Evolutionary conservation across 129 eudicot genomes (phyloP).

Genomic region (Pseudognaphalium luteoalbum): DNA sequence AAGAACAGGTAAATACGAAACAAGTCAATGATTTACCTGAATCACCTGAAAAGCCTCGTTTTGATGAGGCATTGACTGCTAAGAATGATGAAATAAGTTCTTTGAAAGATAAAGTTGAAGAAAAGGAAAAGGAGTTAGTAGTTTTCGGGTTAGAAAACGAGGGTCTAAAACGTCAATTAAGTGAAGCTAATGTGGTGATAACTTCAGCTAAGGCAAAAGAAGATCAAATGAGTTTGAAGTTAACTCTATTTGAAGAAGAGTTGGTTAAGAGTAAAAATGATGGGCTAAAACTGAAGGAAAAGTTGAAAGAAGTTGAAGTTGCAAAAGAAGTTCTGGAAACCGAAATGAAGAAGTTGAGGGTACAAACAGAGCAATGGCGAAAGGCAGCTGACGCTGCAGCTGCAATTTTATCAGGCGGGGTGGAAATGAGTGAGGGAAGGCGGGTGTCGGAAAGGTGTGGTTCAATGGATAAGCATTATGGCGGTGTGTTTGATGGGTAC

Average conservation of each 20-base stretch:
- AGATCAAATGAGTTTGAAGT: constrained; percentile 39
- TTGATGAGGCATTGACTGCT: constrained; percentile 34
- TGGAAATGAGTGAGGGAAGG: constrained; percentile 50
- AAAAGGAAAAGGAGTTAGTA: constrained; percentile 45
- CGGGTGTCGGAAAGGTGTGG: constrained; percentile 73
- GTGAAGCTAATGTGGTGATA: constrained; percentile 45
- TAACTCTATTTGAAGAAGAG: constrained; percentile 43
- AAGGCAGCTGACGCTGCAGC: constrained; percentile 99
- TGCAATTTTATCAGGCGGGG: constrained; percentile 60
- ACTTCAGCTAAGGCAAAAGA: constrained; percentile 39
- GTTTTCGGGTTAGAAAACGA: constrained; percentile 42
- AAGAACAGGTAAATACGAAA: constrained; percentile 34
- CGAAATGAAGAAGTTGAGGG: constrained; percentile 81
- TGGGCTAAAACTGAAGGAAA: constrained; percentile 38
- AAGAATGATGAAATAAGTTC: constrained; percentile 48
- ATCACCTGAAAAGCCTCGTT: constrained; percentile 21
- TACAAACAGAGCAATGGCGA: constrained; percentile 97
- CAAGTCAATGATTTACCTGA: constrained; percentile 14
- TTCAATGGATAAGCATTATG: constrained; percentile 76
- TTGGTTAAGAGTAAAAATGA: constrained; percentile 46
- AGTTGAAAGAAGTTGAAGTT: constrained; percentile 53
- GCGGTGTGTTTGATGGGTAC: constrained; percentile 52
- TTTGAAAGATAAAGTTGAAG: constrained; percentile 46
- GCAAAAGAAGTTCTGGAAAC: constrained; percentile 59
- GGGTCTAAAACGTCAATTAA: constrained; percentile 43